Percentiles rank a stretch among this genome's conserved stretches.
Evolutionary conservation across 2,329 filamentous ascomycete species (phyloP).

Genomic region (Colletotrichum orchidophilum): DNA sequence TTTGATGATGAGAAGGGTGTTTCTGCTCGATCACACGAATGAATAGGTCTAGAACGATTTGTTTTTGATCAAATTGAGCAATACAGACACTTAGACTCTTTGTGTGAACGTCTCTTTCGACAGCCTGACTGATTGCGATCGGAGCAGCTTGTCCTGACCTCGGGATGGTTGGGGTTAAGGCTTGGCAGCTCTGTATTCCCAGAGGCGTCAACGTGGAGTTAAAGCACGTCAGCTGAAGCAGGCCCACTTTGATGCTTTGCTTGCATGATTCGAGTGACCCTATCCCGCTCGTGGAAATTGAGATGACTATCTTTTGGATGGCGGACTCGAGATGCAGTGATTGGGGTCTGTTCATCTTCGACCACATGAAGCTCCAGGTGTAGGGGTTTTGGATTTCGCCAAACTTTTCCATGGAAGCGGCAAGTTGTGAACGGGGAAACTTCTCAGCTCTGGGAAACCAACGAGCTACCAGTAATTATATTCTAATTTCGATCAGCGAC

Average conservation of each 20-base stretch:
- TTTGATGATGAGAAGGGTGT: neutral
- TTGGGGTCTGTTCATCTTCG: neutral
- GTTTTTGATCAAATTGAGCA: neutral
- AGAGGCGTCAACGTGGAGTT: constrained; percentile 12
- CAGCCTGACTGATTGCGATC: neutral
- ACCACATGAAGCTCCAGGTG: too few species aligned
- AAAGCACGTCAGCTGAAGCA: constrained; percentile 1
- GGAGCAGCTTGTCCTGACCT: neutral
- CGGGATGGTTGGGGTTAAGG: neutral
- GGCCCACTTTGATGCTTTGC: neutral
- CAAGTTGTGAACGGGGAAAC: too few species aligned
- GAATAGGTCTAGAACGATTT: too few species aligned
- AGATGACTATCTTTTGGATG: neutral
- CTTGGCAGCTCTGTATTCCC: neutral
- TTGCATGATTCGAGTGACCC: neutral
- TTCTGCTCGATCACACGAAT: neutral
- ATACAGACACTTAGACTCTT: neutral
- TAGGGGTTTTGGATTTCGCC: too few species aligned
- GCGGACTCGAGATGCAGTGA: neutral
- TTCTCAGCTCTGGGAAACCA: too few species aligned
- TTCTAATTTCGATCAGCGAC: too few species aligned
- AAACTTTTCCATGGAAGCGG: too few species aligned
- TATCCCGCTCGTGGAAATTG: neutral
- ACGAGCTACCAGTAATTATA: too few species aligned
- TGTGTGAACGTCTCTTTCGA: neutral